These are phyloP conservation scores for Hysterangium stoloniferum DNA, from an alignment of 768 basidiomycete genomes.

Conservation along the genomic window DNA sequence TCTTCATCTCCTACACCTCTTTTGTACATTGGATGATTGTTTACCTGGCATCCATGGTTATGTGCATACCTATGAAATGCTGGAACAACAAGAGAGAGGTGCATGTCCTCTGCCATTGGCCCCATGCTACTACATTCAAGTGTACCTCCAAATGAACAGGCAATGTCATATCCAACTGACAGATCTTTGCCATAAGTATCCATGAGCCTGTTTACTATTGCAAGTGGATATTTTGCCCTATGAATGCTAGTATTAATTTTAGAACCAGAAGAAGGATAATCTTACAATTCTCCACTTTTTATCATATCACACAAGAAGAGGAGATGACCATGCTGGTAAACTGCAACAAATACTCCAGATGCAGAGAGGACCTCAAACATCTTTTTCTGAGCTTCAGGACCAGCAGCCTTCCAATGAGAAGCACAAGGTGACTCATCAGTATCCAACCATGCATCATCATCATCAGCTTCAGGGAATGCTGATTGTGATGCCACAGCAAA, in stretches of 20 bases:
- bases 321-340: slow-evolving; percentile 28
- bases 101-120: slow-evolving; percentile 6
- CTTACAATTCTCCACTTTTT: slow-evolving; percentile 30
- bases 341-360: slow-evolving; percentile 30
- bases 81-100: slow-evolving; percentile 2
- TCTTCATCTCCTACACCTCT: slow-evolving; percentile 17
- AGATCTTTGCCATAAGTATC: slow-evolving; percentile 9
- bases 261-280: too few relatives aligned
- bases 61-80: slow-evolving; percentile 21
- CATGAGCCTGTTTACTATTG: slow-evolving; percentile 11
- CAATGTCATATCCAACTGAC: slow-evolving; percentile 19
- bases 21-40: slow-evolving; percentile 16
- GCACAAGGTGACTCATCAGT: too few relatives aligned
- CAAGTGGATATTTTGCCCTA: slow-evolving; percentile 21
- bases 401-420: too few relatives aligned
- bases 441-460: too few relatives aligned
- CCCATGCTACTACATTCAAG: slow-evolving; percentile 10
- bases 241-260: neutral
- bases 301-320: slow-evolving; percentile 27
- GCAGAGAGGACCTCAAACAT: slow-evolving; percentile 31
- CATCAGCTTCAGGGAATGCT: too few relatives aligned
- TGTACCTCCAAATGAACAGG: slow-evolving; percentile 16
- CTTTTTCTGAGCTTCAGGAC: too few relatives aligned
- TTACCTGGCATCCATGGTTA: slow-evolving; percentile 20
- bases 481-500: too few relatives aligned